Base-by-base conservation (phyloP, 1,284 basidiomycete genomes). In the Fistulinella staudtii region DNA sequence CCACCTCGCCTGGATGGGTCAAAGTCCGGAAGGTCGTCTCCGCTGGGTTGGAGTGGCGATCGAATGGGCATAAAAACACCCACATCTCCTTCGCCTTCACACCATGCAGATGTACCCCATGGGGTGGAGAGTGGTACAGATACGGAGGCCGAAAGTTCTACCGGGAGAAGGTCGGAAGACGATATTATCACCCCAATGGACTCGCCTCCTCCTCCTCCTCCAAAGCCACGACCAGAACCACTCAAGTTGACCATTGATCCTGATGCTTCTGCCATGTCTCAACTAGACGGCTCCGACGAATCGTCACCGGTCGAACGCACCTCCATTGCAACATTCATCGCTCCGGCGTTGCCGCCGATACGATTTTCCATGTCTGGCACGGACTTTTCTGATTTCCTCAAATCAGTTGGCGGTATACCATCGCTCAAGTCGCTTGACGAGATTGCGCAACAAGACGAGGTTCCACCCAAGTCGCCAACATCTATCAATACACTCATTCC, bases 281-380 rank as follows among this genome's bases (percentile, higher is more conserved):
- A 63, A 31, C 40, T 55, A 10, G 71, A 70, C 52, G 65, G 59
- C 25, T 73, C 71, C 3, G 70, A 74, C 18, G 74, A 79, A 36
- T 61, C 71, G 40, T 72, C 71, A 8, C 75, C 77, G 1, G 77
- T 85, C 15, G 77, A 84, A 60, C 75, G 73, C 41, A 79, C 75
- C n/a, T 82, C 80, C 14, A 77, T 75, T 53, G 73, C 84, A 11
- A 88, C 86, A 15, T 88, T 80, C 61, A 87, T 88, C 43, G 83
- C 85, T 1, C 87, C 87, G 34, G 86, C 86, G 5, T 68, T 89
- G 23, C 87, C 86, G 4, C 87, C 87, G 0, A 89, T 90, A 54
- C 79, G 88, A 20, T 85, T 90, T 58, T 92, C 89, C 8, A 79
- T 93, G 73, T 84, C 80, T 53, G 75, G 80, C 31, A 73, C 78